Conservation (phyloP, 2,329 filamentous ascomycete genomes). For the Fusarium transvaalense region DNA sequence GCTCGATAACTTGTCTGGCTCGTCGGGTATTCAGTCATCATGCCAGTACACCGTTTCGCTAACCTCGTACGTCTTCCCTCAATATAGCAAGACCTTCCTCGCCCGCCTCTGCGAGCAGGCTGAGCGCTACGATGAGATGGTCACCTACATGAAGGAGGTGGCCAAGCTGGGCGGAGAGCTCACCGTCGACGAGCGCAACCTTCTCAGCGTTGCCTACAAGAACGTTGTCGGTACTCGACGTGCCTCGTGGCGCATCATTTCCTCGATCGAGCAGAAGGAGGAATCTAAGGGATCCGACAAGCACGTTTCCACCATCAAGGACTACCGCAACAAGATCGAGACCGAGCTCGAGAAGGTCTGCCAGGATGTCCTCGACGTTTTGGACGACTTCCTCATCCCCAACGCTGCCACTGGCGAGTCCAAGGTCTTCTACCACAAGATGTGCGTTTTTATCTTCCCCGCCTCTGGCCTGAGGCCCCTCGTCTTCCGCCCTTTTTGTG, state of each 20-base stretch:
- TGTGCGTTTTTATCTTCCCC: slow-evolving; percentile 71
- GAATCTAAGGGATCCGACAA: slow-evolving; percentile 98
- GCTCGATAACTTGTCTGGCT: slow-evolving; percentile 33
- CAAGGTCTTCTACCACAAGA: slow-evolving; percentile 99
- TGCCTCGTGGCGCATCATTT: slow-evolving; percentile 99
- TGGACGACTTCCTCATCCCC: slow-evolving; percentile 93
- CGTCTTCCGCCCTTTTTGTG: slow-evolving; percentile 34
- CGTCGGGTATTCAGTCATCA: slow-evolving; percentile 35
- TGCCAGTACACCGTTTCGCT: slow-evolving; percentile 44
- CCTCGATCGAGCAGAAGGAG: slow-evolving; percentile 99
- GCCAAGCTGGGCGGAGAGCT: slow-evolving; percentile 87
- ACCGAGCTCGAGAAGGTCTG: slow-evolving; percentile 96
- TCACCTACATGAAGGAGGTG: slow-evolving; percentile 99
- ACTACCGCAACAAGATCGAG: slow-evolving; percentile 99
- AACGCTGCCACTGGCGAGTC: slow-evolving; percentile 97
- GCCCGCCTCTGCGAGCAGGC: slow-evolving; percentile 99
- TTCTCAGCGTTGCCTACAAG: slow-evolving; percentile 99
- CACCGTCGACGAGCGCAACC: slow-evolving; percentile 97
- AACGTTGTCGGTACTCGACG: slow-evolving; percentile 98
- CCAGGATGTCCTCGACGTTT: slow-evolving; percentile 95
- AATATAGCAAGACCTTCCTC: slow-evolving; percentile 96
- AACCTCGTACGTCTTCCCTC: slow-evolving; percentile 45
- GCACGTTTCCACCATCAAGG: slow-evolving; percentile 93
- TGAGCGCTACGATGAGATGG: slow-evolving; percentile 99
- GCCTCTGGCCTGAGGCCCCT: slow-evolving; percentile 38